phyloP scores from a whole-genome alignment of 305 asterid species.

The Solanum chacoense region DNA sequence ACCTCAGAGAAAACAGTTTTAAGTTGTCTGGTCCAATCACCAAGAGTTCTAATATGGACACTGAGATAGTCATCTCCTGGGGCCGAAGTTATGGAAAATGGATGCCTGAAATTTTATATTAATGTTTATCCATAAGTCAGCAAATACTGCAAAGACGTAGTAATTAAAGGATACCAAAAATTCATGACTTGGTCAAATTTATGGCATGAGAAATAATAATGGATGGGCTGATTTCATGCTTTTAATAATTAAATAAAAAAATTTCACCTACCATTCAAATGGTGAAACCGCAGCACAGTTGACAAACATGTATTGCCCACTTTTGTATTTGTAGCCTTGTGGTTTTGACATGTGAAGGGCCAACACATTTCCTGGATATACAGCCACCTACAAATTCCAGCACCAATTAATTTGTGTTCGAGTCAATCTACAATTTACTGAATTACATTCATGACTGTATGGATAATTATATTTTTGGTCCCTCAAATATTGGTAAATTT shows the following conservation, averaged over 20 bases:
- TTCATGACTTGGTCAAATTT: not conserved
- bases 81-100: conserved; percentile 79
- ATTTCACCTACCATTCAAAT: conserved; percentile 51
- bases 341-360: conserved; percentile 85
- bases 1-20: conserved; percentile 70
- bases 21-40: conserved; percentile 86
- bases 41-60: conserved; percentile 70
- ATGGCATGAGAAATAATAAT: not conserved
- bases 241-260: not conserved
- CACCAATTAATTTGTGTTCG: not conserved
- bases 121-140: not conserved
- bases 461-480: not conserved
- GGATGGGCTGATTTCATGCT: not conserved
- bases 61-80: conserved; percentile 71
- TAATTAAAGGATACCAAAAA: not conserved
- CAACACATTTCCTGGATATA: conserved; percentile 75
- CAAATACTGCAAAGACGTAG: not conserved
- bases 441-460: not conserved
- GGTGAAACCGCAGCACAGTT: conserved; percentile 88
- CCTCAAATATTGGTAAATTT: not conserved
- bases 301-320: conserved; percentile 83
- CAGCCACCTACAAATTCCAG: conserved; percentile 50
- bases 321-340: conserved; percentile 75
- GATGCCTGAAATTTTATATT: conserved; percentile 50
- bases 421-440: too few relatives aligned